A percentile compares a stretch with the other conserved stretches of the same genome.
Evolutionary conservation across 2,329 filamentous ascomycete species (phyloP).

Genomic region (Paramyrothecium sp.): DNA sequence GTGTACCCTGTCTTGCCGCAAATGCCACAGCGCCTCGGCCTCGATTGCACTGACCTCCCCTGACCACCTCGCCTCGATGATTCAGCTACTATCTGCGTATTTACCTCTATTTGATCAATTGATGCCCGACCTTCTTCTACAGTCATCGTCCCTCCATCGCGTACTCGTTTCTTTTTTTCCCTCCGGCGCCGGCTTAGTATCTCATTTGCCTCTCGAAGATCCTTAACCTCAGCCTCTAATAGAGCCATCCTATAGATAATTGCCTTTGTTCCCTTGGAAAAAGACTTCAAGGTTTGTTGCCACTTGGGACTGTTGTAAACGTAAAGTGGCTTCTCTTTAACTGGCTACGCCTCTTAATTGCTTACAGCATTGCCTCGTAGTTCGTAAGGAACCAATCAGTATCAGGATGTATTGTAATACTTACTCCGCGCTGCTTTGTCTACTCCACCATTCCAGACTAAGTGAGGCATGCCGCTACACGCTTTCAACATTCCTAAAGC

Average conservation of each 20-base stretch:
- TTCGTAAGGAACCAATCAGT: background rate
- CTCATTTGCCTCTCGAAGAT: background rate
- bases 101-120: too few relatives aligned
- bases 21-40: background rate
- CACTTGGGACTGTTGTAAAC: background rate
- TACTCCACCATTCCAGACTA: background rate
- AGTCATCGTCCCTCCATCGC: background rate
- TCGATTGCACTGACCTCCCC: background rate
- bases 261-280: too few relatives aligned
- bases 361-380: background rate
- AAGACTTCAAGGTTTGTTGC: background rate
- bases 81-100: too few relatives aligned
- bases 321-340: background rate
- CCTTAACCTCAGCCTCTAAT: too few relatives aligned
- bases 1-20: background rate
- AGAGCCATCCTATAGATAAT: too few relatives aligned
- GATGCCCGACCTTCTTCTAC: background rate
- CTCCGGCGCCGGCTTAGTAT: background rate
- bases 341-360: background rate
- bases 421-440: background rate
- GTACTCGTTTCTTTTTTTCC: background rate
- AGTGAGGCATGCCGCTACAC: background rate
- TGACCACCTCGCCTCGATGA: background rate
- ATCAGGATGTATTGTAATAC: background rate
- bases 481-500: background rate